Conservation (phyloP, 139 green algal species). For the Picochlorum sp. region DNA sequence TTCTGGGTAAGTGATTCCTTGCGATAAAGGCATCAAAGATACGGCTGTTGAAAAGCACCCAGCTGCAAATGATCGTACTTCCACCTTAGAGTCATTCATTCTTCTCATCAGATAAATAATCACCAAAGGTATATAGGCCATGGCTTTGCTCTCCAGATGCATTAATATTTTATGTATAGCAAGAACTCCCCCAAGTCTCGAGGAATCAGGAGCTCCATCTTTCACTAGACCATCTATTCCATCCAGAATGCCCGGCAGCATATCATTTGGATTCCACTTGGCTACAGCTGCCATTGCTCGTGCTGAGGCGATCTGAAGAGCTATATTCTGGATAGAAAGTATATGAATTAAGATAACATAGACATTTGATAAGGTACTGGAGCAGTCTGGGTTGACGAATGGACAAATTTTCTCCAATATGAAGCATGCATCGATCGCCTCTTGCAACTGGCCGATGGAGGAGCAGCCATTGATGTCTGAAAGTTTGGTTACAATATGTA, state of each 20-base stretch:
- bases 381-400: too few species aligned
- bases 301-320: conserved; percentile 35
- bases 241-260: conserved; percentile 51
- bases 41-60: conserved; percentile 71
- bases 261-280: conserved; percentile 7
- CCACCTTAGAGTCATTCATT: conserved; percentile 65
- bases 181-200: conserved; percentile 13
- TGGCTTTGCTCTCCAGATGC: conserved; percentile 52
- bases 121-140: conserved; percentile 67
- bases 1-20: conserved; percentile 36
- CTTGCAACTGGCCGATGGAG: neutral
- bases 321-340: conserved; percentile 36
- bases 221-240: conserved; percentile 20
- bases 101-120: conserved; percentile 78
- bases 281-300: conserved; percentile 25
- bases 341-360: conserved; percentile 15
- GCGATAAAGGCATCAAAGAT: conserved; percentile 75
- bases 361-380: too few species aligned
- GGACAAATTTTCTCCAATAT: neutral
- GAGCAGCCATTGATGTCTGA: neutral
- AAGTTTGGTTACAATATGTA: neutral
- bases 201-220: neutral
- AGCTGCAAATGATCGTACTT: conserved; percentile 46
- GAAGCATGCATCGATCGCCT: conserved; percentile 6
- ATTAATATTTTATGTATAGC: conserved; percentile 3